Evolutionary conservation across 2,329 filamentous ascomycete species (phyloP).

Genomic region (Chaetomiaceae sp.): DNA sequence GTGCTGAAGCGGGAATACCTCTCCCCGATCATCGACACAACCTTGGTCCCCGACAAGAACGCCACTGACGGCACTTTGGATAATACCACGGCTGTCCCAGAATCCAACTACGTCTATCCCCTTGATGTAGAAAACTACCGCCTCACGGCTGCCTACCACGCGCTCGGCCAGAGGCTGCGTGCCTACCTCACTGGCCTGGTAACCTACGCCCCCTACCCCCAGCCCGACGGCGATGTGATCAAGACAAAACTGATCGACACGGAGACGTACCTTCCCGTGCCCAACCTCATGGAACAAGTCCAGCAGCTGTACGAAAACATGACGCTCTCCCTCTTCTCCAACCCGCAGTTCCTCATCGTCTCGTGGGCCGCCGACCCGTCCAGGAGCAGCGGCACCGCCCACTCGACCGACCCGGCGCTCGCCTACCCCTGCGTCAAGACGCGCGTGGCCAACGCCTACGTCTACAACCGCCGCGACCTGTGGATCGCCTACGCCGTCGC

Average conservation of each 20-base stretch:
- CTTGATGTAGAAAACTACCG: slow-evolving; percentile 30
- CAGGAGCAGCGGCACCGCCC: slow-evolving; percentile 25
- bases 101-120: slow-evolving; percentile 31
- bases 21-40: slow-evolving; percentile 33
- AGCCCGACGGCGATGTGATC: slow-evolving; percentile 33
- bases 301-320: slow-evolving; percentile 36
- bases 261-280: slow-evolving; percentile 29
- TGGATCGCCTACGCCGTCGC: slow-evolving; percentile 31
- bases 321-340: slow-evolving; percentile 33
- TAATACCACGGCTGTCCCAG: slow-evolving; percentile 31
- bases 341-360: slow-evolving; percentile 34
- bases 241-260: slow-evolving; percentile 40
- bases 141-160: slow-evolving; percentile 33
- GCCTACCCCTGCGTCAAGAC: slow-evolving; percentile 32
- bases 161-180: slow-evolving; percentile 33
- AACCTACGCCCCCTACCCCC: slow-evolving; percentile 23
- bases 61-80: slow-evolving; percentile 35
- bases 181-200: slow-evolving; percentile 32
- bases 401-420: slow-evolving; percentile 8
- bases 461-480: slow-evolving; percentile 32
- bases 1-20: slow-evolving; percentile 28
- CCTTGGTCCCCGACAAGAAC: slow-evolving; percentile 25
- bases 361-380: slow-evolving; percentile 32
- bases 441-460: slow-evolving; percentile 32
- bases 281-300: slow-evolving; percentile 28